Percentiles rank a stretch among this genome's conserved stretches.
These are phyloP conservation scores for Fulvia fulva DNA, from an alignment of 2,329 filamentous ascomycete species.

Conservation along the genomic window DNA sequence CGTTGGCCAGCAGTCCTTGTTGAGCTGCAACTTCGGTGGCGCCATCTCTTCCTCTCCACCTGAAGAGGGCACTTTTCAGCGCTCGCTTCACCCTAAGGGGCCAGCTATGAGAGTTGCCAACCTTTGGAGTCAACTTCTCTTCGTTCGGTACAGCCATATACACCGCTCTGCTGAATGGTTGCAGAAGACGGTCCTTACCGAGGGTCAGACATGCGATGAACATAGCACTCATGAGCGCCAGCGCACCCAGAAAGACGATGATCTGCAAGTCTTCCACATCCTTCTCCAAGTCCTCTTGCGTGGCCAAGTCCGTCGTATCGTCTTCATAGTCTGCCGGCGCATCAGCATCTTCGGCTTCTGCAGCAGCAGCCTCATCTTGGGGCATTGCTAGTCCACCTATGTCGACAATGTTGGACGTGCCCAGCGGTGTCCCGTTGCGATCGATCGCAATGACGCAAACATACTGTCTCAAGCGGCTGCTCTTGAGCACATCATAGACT, in stretches of 20 bases:
- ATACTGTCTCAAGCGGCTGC: slow-evolving; percentile 12
- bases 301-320: neutral
- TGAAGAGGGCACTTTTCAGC: neutral
- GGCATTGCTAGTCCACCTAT: slow-evolving; percentile 8
- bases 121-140: neutral
- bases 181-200: slow-evolving; percentile 1
- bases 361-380: neutral
- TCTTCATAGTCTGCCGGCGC: neutral
- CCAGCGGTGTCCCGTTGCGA: slow-evolving; percentile 11
- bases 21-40: slow-evolving; percentile 3
- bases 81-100: neutral
- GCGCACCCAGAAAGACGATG: slow-evolving; percentile 10
- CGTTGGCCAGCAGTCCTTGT: slow-evolving; percentile 3
- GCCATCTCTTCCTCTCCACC: slow-evolving; percentile 1
- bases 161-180: neutral
- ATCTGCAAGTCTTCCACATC: slow-evolving; percentile 9
- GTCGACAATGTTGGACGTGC: slow-evolving; percentile 13
- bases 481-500: slow-evolving; percentile 1
- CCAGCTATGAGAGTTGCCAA: neutral
- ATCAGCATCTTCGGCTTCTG: neutral
- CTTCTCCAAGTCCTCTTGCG: slow-evolving; percentile 3
- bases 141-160: neutral
- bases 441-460: slow-evolving; percentile 26
- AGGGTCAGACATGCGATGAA: slow-evolving; percentile 5
- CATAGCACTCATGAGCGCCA: slow-evolving; percentile 10